phyloP scores from a whole-genome alignment of 148 eudicot genomes.

The Simmondsia chinensis region DNA sequence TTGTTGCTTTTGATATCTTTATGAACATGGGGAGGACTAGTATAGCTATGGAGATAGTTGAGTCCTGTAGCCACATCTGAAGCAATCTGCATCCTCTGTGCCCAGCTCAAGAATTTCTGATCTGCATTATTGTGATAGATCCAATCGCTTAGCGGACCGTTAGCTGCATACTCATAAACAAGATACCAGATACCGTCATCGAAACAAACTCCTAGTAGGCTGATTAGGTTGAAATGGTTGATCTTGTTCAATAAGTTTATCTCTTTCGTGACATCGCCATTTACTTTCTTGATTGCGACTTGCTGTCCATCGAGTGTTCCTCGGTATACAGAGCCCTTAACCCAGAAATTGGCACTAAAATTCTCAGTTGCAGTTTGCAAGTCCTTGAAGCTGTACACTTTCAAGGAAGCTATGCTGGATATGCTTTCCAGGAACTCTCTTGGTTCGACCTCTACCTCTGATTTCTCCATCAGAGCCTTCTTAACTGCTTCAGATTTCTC shows the following conservation, averaged over 20 bases:
- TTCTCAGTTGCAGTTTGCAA: conserved; percentile 47
- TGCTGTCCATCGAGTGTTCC: conserved; percentile 43
- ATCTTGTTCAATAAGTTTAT: conserved; percentile 46
- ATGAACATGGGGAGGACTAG: conserved; percentile 63
- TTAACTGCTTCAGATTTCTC: conserved; percentile 20
- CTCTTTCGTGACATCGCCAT: conserved; percentile 44
- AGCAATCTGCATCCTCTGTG: conserved; percentile 47
- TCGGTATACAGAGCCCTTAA: conserved; percentile 45
- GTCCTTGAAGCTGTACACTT: conserved; percentile 45
- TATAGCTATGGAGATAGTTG: conserved; percentile 59
- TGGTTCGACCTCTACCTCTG: conserved; percentile 14
- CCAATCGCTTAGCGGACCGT: conserved; percentile 61
- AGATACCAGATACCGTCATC: conserved; percentile 43
- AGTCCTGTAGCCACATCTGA: conserved; percentile 63
- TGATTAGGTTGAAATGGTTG: conserved; percentile 57
- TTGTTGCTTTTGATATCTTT: conserved; percentile 54
- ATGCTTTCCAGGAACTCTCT: conserved; percentile 23
- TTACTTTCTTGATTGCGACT: conserved; percentile 46
- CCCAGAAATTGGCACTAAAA: conserved; percentile 34
- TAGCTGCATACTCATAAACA: conserved; percentile 53
- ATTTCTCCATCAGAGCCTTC: conserved; percentile 7
- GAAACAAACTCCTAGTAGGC: conserved; percentile 54
- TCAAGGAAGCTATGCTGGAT: conserved; percentile 28
- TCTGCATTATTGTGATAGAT: conserved; percentile 16
- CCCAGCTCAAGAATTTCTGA: conserved; percentile 36